phyloP scores from a whole-genome alignment of 352 stramenopile genomes.

The Phytophthora fragariaefolia region DNA sequence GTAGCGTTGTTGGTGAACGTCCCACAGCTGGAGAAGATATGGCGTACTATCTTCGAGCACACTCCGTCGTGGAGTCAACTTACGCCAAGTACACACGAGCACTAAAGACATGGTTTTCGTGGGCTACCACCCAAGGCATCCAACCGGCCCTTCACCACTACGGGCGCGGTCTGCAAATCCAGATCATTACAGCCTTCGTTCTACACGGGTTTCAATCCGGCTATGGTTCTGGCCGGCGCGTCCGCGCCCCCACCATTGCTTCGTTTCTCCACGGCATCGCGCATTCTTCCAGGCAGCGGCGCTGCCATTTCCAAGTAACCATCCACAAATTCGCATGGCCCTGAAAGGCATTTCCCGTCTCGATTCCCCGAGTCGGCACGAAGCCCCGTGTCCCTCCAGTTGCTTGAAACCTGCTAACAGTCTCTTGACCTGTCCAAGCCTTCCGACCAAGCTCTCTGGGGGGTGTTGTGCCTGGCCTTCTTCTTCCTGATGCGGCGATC shows the following conservation, averaged over 20 bases:
- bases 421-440: not conserved
- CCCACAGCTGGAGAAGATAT: conserved; percentile 3
- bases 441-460: conserved; percentile 15
- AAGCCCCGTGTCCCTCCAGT: not conserved
- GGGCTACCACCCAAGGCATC: conserved; percentile 2
- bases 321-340: conserved; percentile 25
- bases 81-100: not conserved
- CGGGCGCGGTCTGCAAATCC: not conserved
- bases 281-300: conserved; percentile 10
- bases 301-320: conserved; percentile 2
- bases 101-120: not conserved
- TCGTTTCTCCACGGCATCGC: not conserved
- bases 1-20: not conserved
- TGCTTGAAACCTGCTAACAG: not conserved
- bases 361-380: not conserved
- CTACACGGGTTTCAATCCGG: conserved; percentile 11
- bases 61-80: conserved; percentile 11
- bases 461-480: conserved; percentile 25
- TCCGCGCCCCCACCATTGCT: not conserved
- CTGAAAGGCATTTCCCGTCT: conserved; percentile 20
- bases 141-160: not conserved
- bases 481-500: conserved; percentile 20
- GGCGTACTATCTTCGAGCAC: conserved; percentile 14
- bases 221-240: not conserved
- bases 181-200: conserved; percentile 11